A percentile compares a stretch with the other conserved stretches of the same genome.
Conservation (phyloP, 2,329 filamentous ascomycete genomes). For the Aspergillus aculeatinus region DNA sequence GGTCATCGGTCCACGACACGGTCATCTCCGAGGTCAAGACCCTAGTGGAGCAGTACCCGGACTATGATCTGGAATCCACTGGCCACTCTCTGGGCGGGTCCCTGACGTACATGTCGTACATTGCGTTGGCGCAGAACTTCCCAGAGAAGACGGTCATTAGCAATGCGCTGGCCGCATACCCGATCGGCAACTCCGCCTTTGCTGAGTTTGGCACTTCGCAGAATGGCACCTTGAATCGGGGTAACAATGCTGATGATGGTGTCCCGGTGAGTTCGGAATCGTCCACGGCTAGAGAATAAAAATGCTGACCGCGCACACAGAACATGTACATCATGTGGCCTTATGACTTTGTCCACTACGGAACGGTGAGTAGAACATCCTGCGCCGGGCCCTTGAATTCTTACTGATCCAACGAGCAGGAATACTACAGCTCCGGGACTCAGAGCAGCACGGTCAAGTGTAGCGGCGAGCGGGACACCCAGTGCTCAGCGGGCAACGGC, state of each 20-base stretch:
- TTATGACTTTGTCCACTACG: constrained; percentile 27
- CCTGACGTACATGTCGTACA: constrained; percentile 34
- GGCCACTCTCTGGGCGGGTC: constrained; percentile 34
- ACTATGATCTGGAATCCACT: constrained; percentile 30
- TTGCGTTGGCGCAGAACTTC: constrained; percentile 33
- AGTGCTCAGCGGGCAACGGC: constrained; percentile 31
- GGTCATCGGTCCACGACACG: constrained; percentile 29
- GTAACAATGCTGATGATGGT: constrained; percentile 29
- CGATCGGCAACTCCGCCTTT: constrained; percentile 31
- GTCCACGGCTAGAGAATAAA: background rate
- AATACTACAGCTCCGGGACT: constrained; percentile 29
- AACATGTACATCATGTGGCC: constrained; percentile 28
- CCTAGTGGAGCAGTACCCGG: constrained; percentile 27
- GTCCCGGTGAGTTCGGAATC: constrained; percentile 24
- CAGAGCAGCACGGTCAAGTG: constrained; percentile 19
- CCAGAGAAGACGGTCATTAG: constrained; percentile 29
- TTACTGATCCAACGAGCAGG: constrained; percentile 12
- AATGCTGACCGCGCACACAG: constrained; percentile 12
- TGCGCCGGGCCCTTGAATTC: no score
- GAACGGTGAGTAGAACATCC: constrained; percentile 20
- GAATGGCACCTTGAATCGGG: constrained; percentile 26
- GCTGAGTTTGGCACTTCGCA: constrained; percentile 25
- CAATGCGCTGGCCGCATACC: constrained; percentile 34
- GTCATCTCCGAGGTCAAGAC: constrained; percentile 30
- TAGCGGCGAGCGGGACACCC: constrained; percentile 25